Percentiles rank a stretch among this genome's conserved stretches.
Conservation (phyloP, 2,329 filamentous ascomycete genomes). For the Apiospora kogelbergensis region DNA sequence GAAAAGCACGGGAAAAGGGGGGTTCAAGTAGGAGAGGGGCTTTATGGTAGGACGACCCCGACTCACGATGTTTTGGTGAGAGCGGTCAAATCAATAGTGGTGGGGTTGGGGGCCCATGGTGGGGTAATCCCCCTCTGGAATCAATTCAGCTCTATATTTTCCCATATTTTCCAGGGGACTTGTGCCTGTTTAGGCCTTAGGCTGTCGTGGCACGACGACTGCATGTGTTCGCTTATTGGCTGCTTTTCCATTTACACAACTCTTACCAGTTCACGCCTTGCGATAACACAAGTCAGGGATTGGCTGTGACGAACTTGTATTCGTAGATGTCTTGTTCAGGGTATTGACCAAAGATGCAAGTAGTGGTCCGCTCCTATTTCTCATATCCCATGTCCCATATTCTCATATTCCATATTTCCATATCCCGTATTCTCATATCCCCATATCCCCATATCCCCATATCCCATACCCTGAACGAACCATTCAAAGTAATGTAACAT, state of each 20-base stretch:
- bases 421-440: background rate
- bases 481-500: background rate
- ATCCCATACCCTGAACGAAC: background rate
- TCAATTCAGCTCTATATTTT: background rate
- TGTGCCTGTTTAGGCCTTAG: no score
- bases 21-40: background rate
- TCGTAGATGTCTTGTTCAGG: background rate
- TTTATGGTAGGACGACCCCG: background rate
- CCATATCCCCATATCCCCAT: background rate
- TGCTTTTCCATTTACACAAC: background rate
- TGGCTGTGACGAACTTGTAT: background rate
- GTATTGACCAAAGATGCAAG: background rate
- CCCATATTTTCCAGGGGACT: background rate
- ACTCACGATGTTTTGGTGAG: background rate
- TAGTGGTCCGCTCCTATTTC: background rate
- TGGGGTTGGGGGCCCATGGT: background rate
- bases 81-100: constrained; percentile 1
- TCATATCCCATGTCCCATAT: background rate
- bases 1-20: background rate
- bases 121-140: background rate
- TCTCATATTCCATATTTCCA: background rate
- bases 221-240: background rate
- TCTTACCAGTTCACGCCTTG: background rate
- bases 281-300: background rate
- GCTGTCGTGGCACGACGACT: background rate